Conservation (phyloP, 805 yeast species). For the Barnettozyma siamensis region DNA sequence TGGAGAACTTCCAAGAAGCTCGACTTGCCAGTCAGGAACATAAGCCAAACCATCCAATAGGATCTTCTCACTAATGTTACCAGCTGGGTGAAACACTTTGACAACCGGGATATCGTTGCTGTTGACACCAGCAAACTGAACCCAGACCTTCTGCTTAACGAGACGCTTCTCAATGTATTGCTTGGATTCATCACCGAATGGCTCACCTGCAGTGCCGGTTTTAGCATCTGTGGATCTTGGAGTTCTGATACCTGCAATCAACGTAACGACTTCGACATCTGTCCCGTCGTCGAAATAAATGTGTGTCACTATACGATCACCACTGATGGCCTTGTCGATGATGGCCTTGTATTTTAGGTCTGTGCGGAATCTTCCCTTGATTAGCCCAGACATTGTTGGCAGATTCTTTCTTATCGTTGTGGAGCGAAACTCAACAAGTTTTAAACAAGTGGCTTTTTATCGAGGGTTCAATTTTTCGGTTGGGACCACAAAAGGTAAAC, state of each 20-base stretch:
- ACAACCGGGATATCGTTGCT: conserved; percentile 58
- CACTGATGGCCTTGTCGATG: conserved; percentile 71
- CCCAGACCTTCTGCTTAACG: conserved; percentile 53
- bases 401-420: no score
- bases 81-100: conserved; percentile 64
- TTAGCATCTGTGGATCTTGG: conserved; percentile 58
- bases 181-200: conserved; percentile 63
- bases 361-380: conserved; percentile 24
- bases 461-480: no score
- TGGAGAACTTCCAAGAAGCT: conserved; percentile 54
- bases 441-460: no score
- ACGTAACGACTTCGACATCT: conserved; percentile 54
- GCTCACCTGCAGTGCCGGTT: conserved; percentile 38
- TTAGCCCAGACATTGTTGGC: conserved; percentile 14
- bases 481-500: no score
- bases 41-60: conserved; percentile 67
- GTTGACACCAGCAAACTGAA: conserved; percentile 53
- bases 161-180: conserved; percentile 57
- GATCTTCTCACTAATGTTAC: conserved; percentile 64
- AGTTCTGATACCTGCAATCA: conserved; percentile 67
- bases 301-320: conserved; percentile 70
- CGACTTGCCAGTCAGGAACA: conserved; percentile 76
- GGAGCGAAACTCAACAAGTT: no score
- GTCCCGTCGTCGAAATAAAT: conserved; percentile 38
- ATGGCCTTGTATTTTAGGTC: conserved; percentile 37